These are phyloP conservation scores for Lecanicillium sp. DNA, from an alignment of 2,329 filamentous ascomycete genomes.

Conservation along the genomic window DNA sequence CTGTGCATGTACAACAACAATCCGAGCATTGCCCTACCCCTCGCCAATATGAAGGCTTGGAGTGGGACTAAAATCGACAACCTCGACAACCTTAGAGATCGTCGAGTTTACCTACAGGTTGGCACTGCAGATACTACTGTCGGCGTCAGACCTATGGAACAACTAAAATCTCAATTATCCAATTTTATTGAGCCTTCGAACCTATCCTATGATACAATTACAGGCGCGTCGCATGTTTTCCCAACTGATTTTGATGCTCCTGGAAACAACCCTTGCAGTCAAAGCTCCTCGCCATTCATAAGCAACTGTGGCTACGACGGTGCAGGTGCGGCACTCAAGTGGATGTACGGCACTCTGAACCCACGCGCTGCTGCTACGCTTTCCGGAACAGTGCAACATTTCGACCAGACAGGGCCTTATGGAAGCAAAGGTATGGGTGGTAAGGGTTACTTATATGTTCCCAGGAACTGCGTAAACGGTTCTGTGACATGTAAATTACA, in stretches of 20 bases:
- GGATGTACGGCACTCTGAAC: constrained; percentile 9
- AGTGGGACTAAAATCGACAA: constrained; percentile 10
- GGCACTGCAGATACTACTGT: constrained; percentile 15
- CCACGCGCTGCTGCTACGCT: constrained; percentile 1
- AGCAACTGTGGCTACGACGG: constrained; percentile 11
- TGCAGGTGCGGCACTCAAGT: constrained; percentile 7
- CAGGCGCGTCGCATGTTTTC: constrained; percentile 8
- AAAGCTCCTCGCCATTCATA: constrained; percentile 6
- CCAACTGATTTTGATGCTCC: constrained; percentile 9
- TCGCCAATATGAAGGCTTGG: constrained; percentile 9
- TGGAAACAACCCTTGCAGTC: constrained; percentile 8
- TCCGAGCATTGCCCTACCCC: constrained; percentile 4
- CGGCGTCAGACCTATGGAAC: constrained; percentile 10
- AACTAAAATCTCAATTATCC: constrained; percentile 7
- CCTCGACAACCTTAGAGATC: constrained; percentile 5
- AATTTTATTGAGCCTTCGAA: constrained; percentile 3
- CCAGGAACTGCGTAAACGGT: constrained; percentile 4
- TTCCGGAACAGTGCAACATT: neutral
- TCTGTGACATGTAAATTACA: neutral
- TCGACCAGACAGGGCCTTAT: constrained; percentile 6
- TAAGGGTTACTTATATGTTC: constrained; percentile 6
- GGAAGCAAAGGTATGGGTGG: constrained; percentile 6
- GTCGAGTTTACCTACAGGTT: constrained; percentile 15
- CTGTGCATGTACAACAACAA: constrained; percentile 10
- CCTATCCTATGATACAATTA: constrained; percentile 2